These are phyloP conservation scores for Globisporangium barbulae DNA, from an alignment of 352 stramenopile genomes.

Conservation along the genomic window DNA sequence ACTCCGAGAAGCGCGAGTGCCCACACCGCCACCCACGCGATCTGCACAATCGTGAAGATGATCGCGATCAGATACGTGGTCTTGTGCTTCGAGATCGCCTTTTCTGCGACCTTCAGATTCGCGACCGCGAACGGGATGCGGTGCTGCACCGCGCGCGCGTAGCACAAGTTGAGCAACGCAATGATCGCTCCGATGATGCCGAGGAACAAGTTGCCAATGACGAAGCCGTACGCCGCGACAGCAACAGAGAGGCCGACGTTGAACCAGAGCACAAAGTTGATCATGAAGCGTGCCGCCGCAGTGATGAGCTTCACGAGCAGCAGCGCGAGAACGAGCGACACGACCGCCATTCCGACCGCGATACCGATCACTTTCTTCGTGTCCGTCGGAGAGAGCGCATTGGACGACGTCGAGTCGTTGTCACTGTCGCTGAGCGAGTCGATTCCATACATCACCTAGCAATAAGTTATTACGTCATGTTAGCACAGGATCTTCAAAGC, in stretches of 20 bases:
- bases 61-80: slow-evolving; percentile 88
- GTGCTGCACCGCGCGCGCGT: slow-evolving; percentile 80
- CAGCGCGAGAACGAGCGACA: slow-evolving; percentile 60
- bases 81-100: slow-evolving; percentile 87
- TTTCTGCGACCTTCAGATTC: slow-evolving; percentile 88
- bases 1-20: slow-evolving; percentile 84
- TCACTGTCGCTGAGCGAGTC: slow-evolving; percentile 46
- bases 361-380: slow-evolving; percentile 60
- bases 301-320: slow-evolving; percentile 80
- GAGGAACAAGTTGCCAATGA: slow-evolving; percentile 64
- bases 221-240: slow-evolving; percentile 64
- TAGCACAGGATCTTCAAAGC: not conserved
- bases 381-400: slow-evolving; percentile 50
- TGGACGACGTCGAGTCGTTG: slow-evolving; percentile 34
- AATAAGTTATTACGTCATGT: not conserved
- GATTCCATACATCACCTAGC: slow-evolving; percentile 53
- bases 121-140: slow-evolving; percentile 93
- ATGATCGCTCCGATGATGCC: slow-evolving; percentile 63
- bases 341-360: slow-evolving; percentile 47
- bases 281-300: slow-evolving; percentile 75
- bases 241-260: slow-evolving; percentile 73
- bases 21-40: slow-evolving; percentile 90
- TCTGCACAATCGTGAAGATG: slow-evolving; percentile 84
- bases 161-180: slow-evolving; percentile 77
- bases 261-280: slow-evolving; percentile 85